Percentiles rank a stretch among this genome's conserved stretches.
Evolutionary conservation across 1,284 basidiomycete species (phyloP).

Genomic region (Heliocybe sulcata): DNA sequence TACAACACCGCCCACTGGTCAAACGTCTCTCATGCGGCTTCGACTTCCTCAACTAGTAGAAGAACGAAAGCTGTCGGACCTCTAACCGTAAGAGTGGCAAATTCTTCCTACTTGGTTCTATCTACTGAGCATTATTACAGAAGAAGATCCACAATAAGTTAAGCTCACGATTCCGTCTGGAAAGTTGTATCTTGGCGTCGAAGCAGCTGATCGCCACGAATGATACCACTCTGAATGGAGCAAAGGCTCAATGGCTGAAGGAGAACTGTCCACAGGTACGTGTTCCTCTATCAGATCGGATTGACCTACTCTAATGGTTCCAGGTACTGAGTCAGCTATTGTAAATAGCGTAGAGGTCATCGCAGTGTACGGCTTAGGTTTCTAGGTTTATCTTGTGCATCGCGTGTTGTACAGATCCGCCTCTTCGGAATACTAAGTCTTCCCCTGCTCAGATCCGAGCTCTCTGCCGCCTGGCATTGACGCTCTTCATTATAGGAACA

Average conservation of each 20-base stretch:
- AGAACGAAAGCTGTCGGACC: constrained; percentile 7
- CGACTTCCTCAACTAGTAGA: constrained; percentile 1
- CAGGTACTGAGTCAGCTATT: neutral
- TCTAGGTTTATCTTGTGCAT: neutral
- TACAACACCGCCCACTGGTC: constrained; percentile 17
- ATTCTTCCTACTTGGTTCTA: neutral
- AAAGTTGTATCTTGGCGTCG: constrained; percentile 44
- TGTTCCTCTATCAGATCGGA: neutral
- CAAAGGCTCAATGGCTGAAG: constrained; percentile 31
- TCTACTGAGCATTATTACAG: constrained; percentile 15
- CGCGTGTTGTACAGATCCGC: neutral
- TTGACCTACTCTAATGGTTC: neutral
- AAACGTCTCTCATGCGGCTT: constrained; percentile 6
- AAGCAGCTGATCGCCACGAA: constrained; percentile 31
- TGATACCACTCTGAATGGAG: constrained; percentile 13
- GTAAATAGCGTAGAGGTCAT: neutral
- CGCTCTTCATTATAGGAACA: too few species aligned
- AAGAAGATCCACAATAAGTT: constrained; percentile 33
- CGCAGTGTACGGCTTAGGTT: neutral
- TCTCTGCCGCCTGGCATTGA: too few species aligned
- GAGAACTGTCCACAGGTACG: constrained; percentile 34
- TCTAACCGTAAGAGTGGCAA: constrained; percentile 8
- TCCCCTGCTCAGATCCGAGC: too few species aligned
- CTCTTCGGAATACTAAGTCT: too few species aligned
- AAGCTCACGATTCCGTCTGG: constrained; percentile 38